phyloP scores from a whole-genome alignment of 768 basidiomycete genomes.

The Amanita polypyramis region DNA sequence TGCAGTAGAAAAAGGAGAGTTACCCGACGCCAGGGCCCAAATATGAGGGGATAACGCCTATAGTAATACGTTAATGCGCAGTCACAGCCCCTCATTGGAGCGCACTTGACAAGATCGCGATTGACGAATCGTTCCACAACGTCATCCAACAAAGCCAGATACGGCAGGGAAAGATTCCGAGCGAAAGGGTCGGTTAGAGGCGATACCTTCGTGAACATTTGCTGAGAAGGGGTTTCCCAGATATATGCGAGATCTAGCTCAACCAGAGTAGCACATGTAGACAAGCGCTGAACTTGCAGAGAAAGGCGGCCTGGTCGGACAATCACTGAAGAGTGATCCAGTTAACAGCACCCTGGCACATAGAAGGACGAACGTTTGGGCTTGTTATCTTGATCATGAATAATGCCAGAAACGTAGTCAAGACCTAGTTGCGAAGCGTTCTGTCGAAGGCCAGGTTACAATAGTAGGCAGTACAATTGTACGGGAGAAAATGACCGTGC shows the following conservation, averaged over 20 bases:
- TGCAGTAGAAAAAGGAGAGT: constrained; percentile 9
- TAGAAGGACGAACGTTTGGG: constrained; percentile 27
- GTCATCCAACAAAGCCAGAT: constrained; percentile 39
- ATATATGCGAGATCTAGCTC: constrained; percentile 16
- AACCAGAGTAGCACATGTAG: constrained; percentile 10
- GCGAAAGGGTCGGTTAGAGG: constrained; percentile 37
- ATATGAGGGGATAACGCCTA: constrained; percentile 72
- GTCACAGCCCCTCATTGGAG: constrained; percentile 1
- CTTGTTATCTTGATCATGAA: constrained; percentile 31
- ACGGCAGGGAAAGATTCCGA: constrained; percentile 42
- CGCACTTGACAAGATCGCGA: constrained; percentile 50
- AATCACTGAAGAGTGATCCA: constrained; percentile 6
- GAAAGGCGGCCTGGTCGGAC: background rate
- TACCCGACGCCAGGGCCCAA: constrained; percentile 61
- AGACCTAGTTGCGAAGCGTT: constrained; percentile 52
- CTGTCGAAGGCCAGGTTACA: constrained; percentile 22
- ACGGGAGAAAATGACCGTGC: constrained; percentile 24
- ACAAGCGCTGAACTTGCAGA: background rate
- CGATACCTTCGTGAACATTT: background rate
- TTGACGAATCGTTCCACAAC: constrained; percentile 43
- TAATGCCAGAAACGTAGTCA: constrained; percentile 42
- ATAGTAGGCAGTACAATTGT: background rate
- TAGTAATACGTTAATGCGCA: constrained; percentile 1
- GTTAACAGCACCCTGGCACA: background rate
- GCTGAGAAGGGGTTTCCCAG: constrained; percentile 14